Evolutionary conservation across 2,329 filamentous ascomycete species (phyloP).

Genomic region (Exophiala sp.): DNA sequence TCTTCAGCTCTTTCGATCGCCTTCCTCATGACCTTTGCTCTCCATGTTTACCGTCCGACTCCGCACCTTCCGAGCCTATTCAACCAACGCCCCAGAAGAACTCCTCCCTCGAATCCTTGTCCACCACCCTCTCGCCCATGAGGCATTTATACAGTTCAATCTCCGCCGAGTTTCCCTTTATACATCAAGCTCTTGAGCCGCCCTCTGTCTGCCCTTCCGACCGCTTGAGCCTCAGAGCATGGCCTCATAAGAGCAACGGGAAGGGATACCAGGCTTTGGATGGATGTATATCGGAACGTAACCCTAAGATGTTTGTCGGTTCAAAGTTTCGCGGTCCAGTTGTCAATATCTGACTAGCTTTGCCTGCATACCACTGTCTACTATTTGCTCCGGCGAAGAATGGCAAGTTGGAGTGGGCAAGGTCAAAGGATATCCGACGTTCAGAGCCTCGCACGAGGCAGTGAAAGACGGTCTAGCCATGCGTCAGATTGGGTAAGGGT

Average conservation of each 20-base stretch:
- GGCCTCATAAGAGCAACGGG: constrained; percentile 43
- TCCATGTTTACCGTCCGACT: constrained; percentile 8
- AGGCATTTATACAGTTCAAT: constrained; percentile 59
- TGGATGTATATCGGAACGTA: constrained; percentile 81
- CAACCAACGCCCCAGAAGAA: constrained; percentile 14
- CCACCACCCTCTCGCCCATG: constrained; percentile 37
- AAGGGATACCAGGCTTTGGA: constrained; percentile 37
- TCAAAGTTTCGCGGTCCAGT: constrained; percentile 65
- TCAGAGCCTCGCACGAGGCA: constrained; percentile 40
- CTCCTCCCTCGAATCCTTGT: constrained; percentile 26
- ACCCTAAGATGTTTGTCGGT: constrained; percentile 82
- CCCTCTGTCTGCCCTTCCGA: constrained; percentile 40
- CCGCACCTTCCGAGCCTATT: constrained; percentile 4
- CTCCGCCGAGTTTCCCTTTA: constrained; percentile 73
- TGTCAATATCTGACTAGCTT: constrained; percentile 65
- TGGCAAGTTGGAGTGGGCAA: constrained; percentile 34
- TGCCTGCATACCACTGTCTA: constrained; percentile 32
- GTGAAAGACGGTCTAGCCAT: constrained; percentile 43
- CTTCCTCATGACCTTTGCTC: constrained; percentile 14
- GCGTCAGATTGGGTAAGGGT: constrained; percentile 38
- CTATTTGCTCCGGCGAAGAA: constrained; percentile 30
- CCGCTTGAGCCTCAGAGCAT: constrained; percentile 56
- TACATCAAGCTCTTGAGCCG: constrained; percentile 54
- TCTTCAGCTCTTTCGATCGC: constrained; percentile 1
- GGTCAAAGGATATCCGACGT: constrained; percentile 42